Evolutionary conservation across 2,329 filamentous ascomycete genomes (phyloP).

Genomic region (Fusarium succisae): DNA sequence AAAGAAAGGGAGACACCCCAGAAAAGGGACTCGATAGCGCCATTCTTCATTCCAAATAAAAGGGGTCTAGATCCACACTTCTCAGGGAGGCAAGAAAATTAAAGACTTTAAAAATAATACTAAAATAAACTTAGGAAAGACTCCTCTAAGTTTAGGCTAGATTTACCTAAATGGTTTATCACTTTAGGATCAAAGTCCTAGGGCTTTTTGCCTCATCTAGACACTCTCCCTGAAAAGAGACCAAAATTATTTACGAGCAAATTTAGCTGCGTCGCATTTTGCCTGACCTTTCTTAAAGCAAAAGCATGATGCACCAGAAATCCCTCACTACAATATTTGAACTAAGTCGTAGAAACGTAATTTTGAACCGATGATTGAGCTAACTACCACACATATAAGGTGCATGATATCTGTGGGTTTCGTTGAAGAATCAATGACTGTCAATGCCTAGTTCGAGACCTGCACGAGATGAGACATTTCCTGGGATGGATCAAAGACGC

Average conservation of each 20-base stretch:
- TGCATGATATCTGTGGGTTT: not conserved
- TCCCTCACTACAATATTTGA: not conserved
- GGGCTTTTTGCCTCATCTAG: not conserved
- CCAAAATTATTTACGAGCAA: fast-evolving
- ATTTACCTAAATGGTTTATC: too few species aligned
- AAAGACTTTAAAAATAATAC: not conserved
- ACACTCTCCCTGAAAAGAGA: not conserved
- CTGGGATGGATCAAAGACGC: not conserved
- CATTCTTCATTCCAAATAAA: not conserved
- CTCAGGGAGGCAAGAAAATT: not conserved
- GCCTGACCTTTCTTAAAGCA: not conserved
- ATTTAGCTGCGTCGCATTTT: not conserved
- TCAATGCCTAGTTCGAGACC: not conserved
- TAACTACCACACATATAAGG: fast-evolving
- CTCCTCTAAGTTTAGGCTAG: not conserved
- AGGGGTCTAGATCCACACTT: not conserved
- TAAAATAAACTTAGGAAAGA: not conserved
- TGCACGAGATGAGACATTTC: not conserved
- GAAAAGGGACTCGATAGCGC: not conserved
- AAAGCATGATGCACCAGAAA: not conserved
- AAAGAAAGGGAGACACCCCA: not conserved
- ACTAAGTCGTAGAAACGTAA: not conserved
- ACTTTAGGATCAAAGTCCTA: fast-evolving
- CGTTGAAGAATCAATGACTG: fast-evolving
- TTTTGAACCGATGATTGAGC: too few species aligned